Percentiles rank a stretch among this genome's conserved stretches.
These are phyloP conservation scores for Sclerotinia minor DNA, from an alignment of 2,329 filamentous ascomycete species.

Conservation along the genomic window DNA sequence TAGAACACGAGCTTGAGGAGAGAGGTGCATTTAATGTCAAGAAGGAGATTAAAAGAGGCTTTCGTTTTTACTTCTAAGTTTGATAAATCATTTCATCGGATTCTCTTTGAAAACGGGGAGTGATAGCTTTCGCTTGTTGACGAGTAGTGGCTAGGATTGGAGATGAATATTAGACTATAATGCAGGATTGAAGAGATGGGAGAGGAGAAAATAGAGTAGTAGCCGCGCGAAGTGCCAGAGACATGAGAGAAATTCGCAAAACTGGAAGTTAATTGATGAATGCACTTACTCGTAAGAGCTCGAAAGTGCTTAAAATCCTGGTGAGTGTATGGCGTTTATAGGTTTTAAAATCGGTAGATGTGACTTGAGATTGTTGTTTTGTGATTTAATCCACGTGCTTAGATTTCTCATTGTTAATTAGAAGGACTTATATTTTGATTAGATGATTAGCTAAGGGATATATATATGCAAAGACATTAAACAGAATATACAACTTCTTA, in stretches of 20 bases:
- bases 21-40: not conserved
- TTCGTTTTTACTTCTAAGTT: not conserved
- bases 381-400: not conserved
- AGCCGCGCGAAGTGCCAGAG: not conserved
- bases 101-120: not conserved
- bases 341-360: not conserved
- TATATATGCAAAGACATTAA: not conserved
- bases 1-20: not conserved
- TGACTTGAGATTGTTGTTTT: not conserved
- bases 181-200: constrained; percentile 1
- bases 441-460: not conserved
- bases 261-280: constrained; percentile 37
- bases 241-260: not conserved
- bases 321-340: not conserved
- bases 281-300: constrained; percentile 65
- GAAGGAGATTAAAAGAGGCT: not conserved
- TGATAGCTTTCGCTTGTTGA: not conserved
- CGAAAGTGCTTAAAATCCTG: constrained; percentile 59
- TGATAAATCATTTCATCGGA: not conserved
- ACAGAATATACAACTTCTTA: not conserved
- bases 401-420: not conserved
- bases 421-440: not conserved
- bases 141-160: not conserved
- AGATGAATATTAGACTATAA: constrained; percentile 5
- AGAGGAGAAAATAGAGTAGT: not conserved